These are phyloP conservation scores for Beta lomatogona DNA, from an alignment of 179 eudicot species.

Conservation along the genomic window DNA sequence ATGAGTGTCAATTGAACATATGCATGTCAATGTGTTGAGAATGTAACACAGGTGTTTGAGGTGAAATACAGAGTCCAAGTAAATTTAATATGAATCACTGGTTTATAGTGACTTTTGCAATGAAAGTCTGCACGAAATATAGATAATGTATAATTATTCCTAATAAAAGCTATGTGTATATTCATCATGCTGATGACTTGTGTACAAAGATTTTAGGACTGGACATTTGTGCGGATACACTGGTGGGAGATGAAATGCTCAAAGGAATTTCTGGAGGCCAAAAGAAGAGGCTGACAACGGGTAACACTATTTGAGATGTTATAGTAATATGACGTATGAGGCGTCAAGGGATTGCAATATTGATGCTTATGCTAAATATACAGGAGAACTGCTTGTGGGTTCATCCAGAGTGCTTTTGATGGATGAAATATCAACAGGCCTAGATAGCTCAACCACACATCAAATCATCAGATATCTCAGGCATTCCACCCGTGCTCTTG, in stretches of 20 bases:
- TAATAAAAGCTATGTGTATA: background rate
- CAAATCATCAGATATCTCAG: constrained; percentile 67
- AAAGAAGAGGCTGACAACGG: constrained; percentile 84
- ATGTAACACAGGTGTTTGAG: too few relatives aligned
- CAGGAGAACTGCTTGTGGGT: constrained; percentile 79
- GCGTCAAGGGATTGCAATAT: background rate
- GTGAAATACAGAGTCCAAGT: too few relatives aligned
- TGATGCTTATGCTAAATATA: constrained; percentile 1
- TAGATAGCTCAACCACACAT: constrained; percentile 86
- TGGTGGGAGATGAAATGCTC: constrained; percentile 88
- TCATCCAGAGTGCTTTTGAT: constrained; percentile 65
- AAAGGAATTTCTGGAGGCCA: constrained; percentile 93
- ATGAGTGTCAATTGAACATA: too few relatives aligned
- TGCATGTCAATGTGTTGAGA: too few relatives aligned
- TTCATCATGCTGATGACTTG: constrained; percentile 29
- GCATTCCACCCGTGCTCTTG: constrained; percentile 62
- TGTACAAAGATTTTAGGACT: constrained; percentile 72
- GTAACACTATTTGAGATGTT: constrained; percentile 33
- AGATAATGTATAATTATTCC: background rate
- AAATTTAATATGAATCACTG: background rate
- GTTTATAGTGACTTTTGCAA: background rate
- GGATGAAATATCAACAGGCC: constrained; percentile 88
- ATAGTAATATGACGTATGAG: background rate
- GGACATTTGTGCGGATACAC: constrained; percentile 76
- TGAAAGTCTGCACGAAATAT: background rate